These are phyloP conservation scores for Boletus huronensis DNA, from an alignment of 768 basidiomycete species.

Conservation along the genomic window DNA sequence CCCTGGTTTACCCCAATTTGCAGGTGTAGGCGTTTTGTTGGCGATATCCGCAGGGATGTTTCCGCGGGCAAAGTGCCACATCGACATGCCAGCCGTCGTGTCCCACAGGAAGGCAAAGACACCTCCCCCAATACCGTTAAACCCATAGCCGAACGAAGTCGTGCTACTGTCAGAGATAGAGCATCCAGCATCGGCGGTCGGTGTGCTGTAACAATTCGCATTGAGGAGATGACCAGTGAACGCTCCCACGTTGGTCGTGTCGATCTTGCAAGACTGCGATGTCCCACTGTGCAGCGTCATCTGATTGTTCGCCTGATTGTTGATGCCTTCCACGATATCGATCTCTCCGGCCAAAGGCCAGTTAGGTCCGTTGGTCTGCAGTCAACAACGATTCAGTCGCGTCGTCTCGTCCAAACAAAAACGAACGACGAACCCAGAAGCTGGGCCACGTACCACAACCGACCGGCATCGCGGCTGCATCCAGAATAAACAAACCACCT, in stretches of 20 bases:
- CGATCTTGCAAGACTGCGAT: conserved; percentile 32
- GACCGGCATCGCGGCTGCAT: conserved; percentile 63
- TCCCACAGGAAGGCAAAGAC: conserved; percentile 61
- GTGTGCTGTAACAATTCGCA: conserved; percentile 39
- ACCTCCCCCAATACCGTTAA: conserved; percentile 41
- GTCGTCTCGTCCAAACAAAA: not conserved
- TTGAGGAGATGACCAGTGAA: conserved; percentile 25
- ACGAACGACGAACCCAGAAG: conserved; percentile 40
- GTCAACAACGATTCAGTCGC: not conserved
- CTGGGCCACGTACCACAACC: conserved; percentile 65
- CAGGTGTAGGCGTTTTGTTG: conserved; percentile 39
- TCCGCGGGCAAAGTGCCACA: conserved; percentile 54
- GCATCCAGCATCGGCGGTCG: conserved; percentile 46
- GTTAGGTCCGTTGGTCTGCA: conserved; percentile 43
- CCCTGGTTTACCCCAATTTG: conserved; percentile 47
- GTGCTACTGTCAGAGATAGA: conserved; percentile 38
- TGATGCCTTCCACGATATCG: conserved; percentile 72
- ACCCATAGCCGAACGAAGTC: conserved; percentile 38
- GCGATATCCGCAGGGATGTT: conserved; percentile 50
- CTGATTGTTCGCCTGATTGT: conserved; percentile 55
- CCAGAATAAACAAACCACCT: conserved; percentile 68
- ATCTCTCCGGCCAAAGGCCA: conserved; percentile 62
- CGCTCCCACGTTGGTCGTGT: conserved; percentile 8
- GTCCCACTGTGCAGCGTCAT: conserved; percentile 60
- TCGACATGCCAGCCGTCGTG: conserved; percentile 40